Conservation (phyloP, 1,284 basidiomycete genomes). For the Microbotryum violaceum region DNA sequence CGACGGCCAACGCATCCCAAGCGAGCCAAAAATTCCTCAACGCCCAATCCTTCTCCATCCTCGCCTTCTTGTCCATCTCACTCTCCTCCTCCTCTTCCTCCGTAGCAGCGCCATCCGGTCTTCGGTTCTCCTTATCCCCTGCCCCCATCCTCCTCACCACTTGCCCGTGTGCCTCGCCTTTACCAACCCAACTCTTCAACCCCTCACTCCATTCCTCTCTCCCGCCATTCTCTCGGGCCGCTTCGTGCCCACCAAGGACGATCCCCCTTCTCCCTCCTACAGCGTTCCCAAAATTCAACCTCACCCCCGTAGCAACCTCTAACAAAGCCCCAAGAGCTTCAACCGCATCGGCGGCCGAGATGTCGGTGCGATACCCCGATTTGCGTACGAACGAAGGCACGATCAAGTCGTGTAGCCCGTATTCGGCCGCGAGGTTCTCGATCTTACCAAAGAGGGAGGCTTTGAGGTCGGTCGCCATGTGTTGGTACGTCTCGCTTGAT, state of each 20-base stretch:
- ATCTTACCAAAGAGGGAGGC: conserved; percentile 71
- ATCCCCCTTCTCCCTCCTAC: conserved; percentile 38
- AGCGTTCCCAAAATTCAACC: conserved; percentile 62
- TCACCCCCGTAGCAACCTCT: conserved; percentile 81
- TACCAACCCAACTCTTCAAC: conserved; percentile 52
- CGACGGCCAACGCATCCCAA: conserved; percentile 69
- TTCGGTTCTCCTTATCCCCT: conserved; percentile 49
- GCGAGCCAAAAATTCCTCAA: conserved; percentile 87
- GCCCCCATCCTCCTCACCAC: too few species aligned
- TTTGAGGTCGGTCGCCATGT: conserved; percentile 96
- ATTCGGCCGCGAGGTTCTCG: conserved; percentile 86
- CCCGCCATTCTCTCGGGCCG: conserved; percentile 35
- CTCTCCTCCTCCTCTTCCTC: conserved; percentile 42
- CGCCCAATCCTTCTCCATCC: conserved; percentile 64
- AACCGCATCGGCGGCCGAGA: conserved; percentile 88
- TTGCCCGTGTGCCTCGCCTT: conserved; percentile 46
- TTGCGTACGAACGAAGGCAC: conserved; percentile 89
- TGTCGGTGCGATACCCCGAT: conserved; percentile 75
- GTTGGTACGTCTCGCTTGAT: conserved; percentile 83
- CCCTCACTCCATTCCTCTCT: conserved; percentile 40
- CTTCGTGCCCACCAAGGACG: conserved; percentile 14
- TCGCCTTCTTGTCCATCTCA: conserved; percentile 41
- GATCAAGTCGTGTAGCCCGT: conserved; percentile 87
- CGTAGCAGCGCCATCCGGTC: conserved; percentile 33
- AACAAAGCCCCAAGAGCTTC: conserved; percentile 81